phyloP scores from a whole-genome alignment of 31 red algal species.

The Bonnemaisonia californica region DNA sequence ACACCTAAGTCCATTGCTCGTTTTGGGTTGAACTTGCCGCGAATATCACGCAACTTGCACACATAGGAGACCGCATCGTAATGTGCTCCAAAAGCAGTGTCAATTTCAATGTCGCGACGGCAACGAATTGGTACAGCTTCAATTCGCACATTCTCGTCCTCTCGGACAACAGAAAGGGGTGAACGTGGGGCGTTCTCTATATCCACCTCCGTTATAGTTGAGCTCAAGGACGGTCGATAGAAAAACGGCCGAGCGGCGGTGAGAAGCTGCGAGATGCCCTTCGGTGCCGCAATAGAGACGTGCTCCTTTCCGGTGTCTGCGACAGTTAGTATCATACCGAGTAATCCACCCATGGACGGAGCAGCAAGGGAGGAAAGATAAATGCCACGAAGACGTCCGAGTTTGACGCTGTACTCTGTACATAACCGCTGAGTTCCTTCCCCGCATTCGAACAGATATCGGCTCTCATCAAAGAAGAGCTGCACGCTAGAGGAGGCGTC shows the following conservation, averaged over 20 bases:
- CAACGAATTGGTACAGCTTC: constrained; percentile 34
- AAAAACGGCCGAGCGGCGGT: constrained; percentile 58
- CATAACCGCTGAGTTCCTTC: constrained; percentile 92
- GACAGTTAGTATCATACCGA: constrained; percentile 72
- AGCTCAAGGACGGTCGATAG: constrained; percentile 53
- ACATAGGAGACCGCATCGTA: constrained; percentile 62
- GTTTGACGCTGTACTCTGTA: constrained; percentile 77
- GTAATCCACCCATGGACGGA: constrained; percentile 74
- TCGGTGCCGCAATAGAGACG: constrained; percentile 45
- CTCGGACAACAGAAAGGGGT: constrained; percentile 24
- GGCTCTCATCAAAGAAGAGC: constrained; percentile 83
- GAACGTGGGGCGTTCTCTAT: constrained; percentile 13
- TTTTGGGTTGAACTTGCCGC: constrained; percentile 84
- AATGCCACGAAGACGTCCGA: constrained; percentile 56
- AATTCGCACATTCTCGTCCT: constrained; percentile 63
- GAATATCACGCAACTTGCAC: constrained; percentile 56
- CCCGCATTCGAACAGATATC: constrained; percentile 92
- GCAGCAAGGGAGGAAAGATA: constrained; percentile 63
- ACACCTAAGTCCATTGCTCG: constrained; percentile 73
- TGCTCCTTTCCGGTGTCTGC: constrained; percentile 61
- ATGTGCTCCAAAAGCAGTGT: constrained; percentile 30
- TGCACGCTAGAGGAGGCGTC: constrained; percentile 70
- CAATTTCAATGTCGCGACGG: constrained; percentile 53
- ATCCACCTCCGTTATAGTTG: constrained; percentile 34
- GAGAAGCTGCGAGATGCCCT: constrained; percentile 37